Evolutionary conservation across 805 yeast genomes (phyloP), one percentile per base, ranked within the genome.

Genomic region (Lipomyces orientalis): DNA sequence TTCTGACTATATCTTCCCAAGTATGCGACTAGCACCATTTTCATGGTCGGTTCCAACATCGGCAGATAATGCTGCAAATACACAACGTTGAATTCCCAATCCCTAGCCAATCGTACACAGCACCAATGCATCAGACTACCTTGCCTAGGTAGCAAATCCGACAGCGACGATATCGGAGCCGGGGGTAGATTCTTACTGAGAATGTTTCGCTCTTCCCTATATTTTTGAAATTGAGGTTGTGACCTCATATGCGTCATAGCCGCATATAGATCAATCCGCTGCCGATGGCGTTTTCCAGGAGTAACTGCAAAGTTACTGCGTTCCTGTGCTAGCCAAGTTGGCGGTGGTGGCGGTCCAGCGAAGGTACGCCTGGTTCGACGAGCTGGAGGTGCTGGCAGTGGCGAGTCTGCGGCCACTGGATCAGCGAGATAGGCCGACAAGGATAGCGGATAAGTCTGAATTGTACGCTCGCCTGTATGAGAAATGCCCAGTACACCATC

Each of bases 291-390:
- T 14, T 10, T 33, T 2, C 60, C 43, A 10, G 69, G 64, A 5
- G 62, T 37, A 19, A 54, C 22, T 14, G 64, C 66, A 39, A 62
- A 62, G 16, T 52, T 29, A 16, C 43, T 55, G 19, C 39, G 64
- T 54, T 67, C 72, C 29, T 61, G 68, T 31, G 59, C 64, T 9
- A 69, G 25, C 72, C 72, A 69, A 9, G 72, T 63, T 35, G 68
- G 64, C 6, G 72, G 72, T 16, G 72, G 72, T 10, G 72, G 72
- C 35, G 72, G 72, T 1, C 72, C 72, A 1, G 70, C 72, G 31
- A 64, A 64, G 2, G 58, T 65, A 6, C 69, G 64, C n/a, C 69
- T 54, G 1, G 22, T 29, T 33, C 60, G 58, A 35, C 64, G 64
- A 43, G 35, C 35, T 5, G 43, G 66, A 14, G 34, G 35, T 5